phyloP scores from a whole-genome alignment of 306 rosid genomes.

The Sphenostylis stenocarpa region DNA sequence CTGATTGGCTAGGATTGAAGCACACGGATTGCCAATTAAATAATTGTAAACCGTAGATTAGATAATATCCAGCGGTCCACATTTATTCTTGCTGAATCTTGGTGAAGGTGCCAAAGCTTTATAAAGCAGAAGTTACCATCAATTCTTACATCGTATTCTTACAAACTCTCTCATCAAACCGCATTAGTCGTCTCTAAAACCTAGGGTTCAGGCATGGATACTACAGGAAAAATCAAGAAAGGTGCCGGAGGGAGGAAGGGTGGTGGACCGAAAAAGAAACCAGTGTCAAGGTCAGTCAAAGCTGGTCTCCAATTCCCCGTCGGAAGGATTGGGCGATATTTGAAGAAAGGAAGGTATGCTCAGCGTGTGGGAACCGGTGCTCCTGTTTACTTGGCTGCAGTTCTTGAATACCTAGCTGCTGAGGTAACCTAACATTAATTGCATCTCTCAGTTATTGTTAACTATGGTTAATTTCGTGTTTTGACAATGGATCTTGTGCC shows the following conservation, averaged over 20 bases:
- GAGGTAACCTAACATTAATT: conserved; percentile 43
- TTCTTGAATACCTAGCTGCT: conserved; percentile 71
- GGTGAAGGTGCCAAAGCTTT: not conserved
- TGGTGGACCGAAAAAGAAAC: conserved; percentile 57
- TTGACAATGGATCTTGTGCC: not conserved
- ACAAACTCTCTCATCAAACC: too few relatives aligned
- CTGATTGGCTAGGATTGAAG: conserved; percentile 41
- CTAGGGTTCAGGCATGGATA: conserved; percentile 33
- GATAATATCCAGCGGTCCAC: conserved; percentile 39
- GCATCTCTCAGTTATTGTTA: not conserved
- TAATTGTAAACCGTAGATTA: conserved; percentile 43
- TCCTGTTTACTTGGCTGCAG: conserved; percentile 69
- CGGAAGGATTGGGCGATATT: conserved; percentile 59
- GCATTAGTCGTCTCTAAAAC: too few relatives aligned
- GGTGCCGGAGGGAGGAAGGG: conserved; percentile 65
- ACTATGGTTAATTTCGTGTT: not conserved
- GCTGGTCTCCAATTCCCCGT: conserved; percentile 86
- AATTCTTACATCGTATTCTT: too few relatives aligned
- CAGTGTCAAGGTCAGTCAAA: conserved; percentile 55
- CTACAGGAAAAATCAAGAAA: conserved; percentile 46
- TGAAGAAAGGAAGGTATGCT: conserved; percentile 68
- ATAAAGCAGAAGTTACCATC: not conserved
- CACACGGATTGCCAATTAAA: conserved; percentile 37
- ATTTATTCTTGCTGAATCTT: not conserved
- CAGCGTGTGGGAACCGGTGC: conserved; percentile 67